A percentile compares a stretch with the other conserved stretches of the same genome.
These are phyloP conservation scores for Schizophyllum commune DNA, from an alignment of 1,284 basidiomycete species.

Conservation along the genomic window DNA sequence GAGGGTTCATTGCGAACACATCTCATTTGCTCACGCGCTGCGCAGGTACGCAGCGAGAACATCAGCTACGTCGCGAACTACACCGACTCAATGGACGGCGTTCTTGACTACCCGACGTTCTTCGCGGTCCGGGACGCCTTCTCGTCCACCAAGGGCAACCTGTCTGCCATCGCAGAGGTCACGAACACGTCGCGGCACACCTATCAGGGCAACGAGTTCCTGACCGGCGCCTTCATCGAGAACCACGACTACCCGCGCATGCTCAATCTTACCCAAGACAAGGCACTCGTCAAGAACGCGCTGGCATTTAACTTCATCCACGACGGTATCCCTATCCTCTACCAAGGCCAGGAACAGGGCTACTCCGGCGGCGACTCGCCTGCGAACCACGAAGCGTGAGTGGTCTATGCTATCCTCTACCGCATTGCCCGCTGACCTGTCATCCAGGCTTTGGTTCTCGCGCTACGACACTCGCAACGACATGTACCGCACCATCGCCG, in stretches of 20 bases:
- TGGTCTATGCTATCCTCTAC: slow-evolving; percentile 5
- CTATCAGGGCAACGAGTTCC: slow-evolving; percentile 19
- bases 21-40: not conserved
- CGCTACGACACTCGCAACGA: slow-evolving; percentile 41
- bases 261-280: slow-evolving; percentile 41
- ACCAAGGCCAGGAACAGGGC: slow-evolving; percentile 73
- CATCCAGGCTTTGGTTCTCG: slow-evolving; percentile 48
- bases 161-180: slow-evolving; percentile 40
- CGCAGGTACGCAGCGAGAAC: slow-evolving; percentile 31
- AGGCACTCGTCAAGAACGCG: slow-evolving; percentile 41
- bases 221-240: slow-evolving; percentile 69
- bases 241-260: slow-evolving; percentile 75
- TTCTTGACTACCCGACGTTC: slow-evolving; percentile 65
- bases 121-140: slow-evolving; percentile 56
- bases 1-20: not conserved
- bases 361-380: slow-evolving; percentile 47
- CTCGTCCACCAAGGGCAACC: slow-evolving; percentile 39
- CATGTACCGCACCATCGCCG: slow-evolving; percentile 43
- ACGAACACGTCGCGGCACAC: slow-evolving; percentile 20
- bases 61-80: slow-evolving; percentile 31
- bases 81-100: slow-evolving; percentile 38
- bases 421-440: not conserved
- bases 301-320: slow-evolving; percentile 42
- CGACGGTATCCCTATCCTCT: slow-evolving; percentile 60
- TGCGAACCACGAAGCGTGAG: slow-evolving; percentile 55